Percentiles rank a stretch among this genome's conserved stretches.
Evolutionary conservation across 208 protist genomes (phyloP).

Genomic region (Tritrichomonas foetus): DNA sequence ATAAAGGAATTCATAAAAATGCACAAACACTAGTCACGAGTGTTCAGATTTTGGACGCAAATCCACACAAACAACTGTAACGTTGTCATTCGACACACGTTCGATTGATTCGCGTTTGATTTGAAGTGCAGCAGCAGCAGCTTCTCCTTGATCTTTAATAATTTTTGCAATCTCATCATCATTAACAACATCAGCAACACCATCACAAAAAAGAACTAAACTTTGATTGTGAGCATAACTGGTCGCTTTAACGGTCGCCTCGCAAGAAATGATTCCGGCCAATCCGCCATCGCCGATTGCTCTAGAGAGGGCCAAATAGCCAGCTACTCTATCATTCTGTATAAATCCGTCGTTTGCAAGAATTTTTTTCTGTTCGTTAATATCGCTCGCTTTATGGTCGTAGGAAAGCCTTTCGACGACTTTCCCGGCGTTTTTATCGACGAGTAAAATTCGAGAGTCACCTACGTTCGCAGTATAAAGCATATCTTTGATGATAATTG

Average conservation of each 20-base stretch:
- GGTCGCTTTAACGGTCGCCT: neutral
- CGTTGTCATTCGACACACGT: neutral
- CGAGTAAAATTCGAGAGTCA: neutral
- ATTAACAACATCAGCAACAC: neutral
- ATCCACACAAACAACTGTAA: neutral
- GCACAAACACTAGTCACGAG: too few species aligned
- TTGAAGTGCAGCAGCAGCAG: neutral
- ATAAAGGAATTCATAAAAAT: too few species aligned
- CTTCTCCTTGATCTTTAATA: neutral
- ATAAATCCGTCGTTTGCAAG: neutral
- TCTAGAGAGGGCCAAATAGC: neutral
- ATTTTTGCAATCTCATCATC: neutral
- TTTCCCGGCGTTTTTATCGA: neutral
- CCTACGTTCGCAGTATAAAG: neutral
- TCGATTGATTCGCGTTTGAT: neutral
- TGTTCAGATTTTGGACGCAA: neutral
- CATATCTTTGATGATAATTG: neutral
- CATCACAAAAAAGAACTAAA: neutral
- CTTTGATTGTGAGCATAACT: neutral
- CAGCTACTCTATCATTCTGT: neutral
- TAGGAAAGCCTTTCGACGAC: neutral
- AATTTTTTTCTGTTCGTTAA: neutral
- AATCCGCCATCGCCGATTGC: neutral
- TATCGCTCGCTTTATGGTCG: neutral
- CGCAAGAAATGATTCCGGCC: neutral